phyloP scores from a whole-genome alignment of 257 asterid genomes.

The Plantago elongata region DNA sequence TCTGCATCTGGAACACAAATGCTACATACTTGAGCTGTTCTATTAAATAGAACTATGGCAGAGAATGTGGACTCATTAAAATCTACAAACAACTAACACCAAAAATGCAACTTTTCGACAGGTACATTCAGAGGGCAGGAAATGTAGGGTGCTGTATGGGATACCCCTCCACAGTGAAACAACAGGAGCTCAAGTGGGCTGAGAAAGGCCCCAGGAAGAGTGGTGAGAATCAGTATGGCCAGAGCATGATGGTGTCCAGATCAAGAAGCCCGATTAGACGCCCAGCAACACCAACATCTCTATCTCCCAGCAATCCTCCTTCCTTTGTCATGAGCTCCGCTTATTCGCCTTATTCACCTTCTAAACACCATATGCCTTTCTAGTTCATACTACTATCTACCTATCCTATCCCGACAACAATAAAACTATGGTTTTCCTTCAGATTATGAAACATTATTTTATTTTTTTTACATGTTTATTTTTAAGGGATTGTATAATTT shows the following conservation, averaged over 20 bases:
- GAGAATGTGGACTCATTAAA: not conserved
- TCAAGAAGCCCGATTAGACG: conserved; percentile 32
- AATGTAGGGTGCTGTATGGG: conserved; percentile 59
- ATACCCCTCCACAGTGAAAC: conserved; percentile 52
- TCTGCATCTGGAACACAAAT: conserved; percentile 12
- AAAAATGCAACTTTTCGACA: conserved; percentile 13
- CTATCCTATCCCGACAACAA: not conserved
- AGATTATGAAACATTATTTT: not conserved
- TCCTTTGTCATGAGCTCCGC: conserved; percentile 55
- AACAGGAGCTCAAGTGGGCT: conserved; percentile 77
- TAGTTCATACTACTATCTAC: conserved; percentile 14
- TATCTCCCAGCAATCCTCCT: conserved; percentile 26
- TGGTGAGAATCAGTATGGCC: conserved; percentile 37
- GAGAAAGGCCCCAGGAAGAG: conserved; percentile 66
- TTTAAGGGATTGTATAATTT: not conserved
- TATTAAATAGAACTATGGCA: not conserved
- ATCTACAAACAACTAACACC: not conserved
- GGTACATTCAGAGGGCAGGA: conserved; percentile 73
- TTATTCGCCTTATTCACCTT: conserved; percentile 38
- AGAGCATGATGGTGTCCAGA: conserved; percentile 38
- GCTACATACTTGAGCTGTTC: not conserved
- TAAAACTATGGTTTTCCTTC: too few species aligned
- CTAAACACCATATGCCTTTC: conserved; percentile 55
- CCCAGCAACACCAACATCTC: conserved; percentile 7
- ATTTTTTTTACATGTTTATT: not conserved